These are phyloP conservation scores for Magnusiomyces suaveolens DNA, from an alignment of 1,139 yeast species.

Conservation along the genomic window DNA sequence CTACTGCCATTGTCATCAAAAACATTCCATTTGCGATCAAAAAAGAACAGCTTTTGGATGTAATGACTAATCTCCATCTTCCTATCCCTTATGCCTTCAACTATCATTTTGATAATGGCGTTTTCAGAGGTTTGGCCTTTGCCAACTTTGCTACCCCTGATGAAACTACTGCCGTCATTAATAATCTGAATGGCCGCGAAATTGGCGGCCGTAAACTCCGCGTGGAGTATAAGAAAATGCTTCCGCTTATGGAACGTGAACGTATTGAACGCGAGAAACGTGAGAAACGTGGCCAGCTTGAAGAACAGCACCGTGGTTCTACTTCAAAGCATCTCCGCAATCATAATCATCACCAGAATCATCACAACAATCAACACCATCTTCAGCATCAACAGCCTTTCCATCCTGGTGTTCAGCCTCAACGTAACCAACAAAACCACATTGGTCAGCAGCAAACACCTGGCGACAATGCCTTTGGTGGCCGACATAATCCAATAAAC, in stretches of 20 bases:
- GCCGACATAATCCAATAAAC: conserved; percentile 11
- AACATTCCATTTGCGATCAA: conserved; percentile 96
- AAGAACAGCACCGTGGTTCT: conserved; percentile 72
- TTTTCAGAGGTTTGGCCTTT: conserved; percentile 95
- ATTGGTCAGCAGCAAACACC: conserved; percentile 5
- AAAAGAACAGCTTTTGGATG: conserved; percentile 89
- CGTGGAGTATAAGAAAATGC: conserved; percentile 94
- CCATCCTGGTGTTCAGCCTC: conserved; percentile 8
- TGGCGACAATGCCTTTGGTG: conserved; percentile 2
- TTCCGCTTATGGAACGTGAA: conserved; percentile 88
- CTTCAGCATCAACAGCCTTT: conserved; percentile 16
- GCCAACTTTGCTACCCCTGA: conserved; percentile 95
- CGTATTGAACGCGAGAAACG: conserved; percentile 92
- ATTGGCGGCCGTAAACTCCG: conserved; percentile 92
- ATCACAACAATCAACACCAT: conserved; percentile 12
- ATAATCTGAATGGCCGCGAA: conserved; percentile 79
- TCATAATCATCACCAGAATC: neutral
- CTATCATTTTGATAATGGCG: conserved; percentile 96
- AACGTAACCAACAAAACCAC: conserved; percentile 1
- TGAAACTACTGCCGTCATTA: conserved; percentile 82
- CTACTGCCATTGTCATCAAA: conserved; percentile 95
- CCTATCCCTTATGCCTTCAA: conserved; percentile 97
- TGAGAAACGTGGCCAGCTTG: conserved; percentile 89
- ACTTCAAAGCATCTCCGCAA: conserved; percentile 14
- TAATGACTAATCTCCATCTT: conserved; percentile 76